Conservation (phyloP, 2,329 filamentous ascomycete species). For the Septoria petroselini region DNA sequence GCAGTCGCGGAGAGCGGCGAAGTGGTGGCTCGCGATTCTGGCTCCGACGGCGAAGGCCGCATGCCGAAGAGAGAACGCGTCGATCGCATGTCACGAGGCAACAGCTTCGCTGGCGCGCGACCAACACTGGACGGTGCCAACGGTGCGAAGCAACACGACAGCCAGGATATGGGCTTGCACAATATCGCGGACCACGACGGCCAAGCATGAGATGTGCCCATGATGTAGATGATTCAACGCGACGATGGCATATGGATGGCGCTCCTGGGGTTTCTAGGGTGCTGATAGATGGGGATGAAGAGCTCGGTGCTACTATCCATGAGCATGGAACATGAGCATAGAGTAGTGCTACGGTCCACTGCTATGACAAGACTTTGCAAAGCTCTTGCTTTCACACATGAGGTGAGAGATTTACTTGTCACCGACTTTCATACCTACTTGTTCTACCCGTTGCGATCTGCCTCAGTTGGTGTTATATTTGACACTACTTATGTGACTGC, state of each 20-base stretch:
- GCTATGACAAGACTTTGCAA: no score
- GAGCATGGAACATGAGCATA: no score
- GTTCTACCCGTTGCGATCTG: no score
- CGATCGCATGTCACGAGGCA: constrained; percentile 47
- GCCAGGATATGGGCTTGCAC: constrained; percentile 58
- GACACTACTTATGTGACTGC: constrained; percentile 25
- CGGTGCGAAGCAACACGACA: constrained; percentile 18
- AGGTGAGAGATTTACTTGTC: no score
- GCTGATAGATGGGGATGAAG: background rate
- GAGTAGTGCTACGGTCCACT: no score
- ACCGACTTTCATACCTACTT: no score
- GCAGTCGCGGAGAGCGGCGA: constrained; percentile 56
- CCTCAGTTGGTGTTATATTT: constrained; percentile 49
- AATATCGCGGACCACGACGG: constrained; percentile 28
- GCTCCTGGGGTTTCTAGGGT: background rate
- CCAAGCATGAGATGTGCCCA: constrained; percentile 4
- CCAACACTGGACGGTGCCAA: constrained; percentile 17
- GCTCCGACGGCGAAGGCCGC: constrained; percentile 31
- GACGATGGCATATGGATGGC: constrained; percentile 1
- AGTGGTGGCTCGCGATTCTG: constrained; percentile 51
- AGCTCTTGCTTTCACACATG: no score
- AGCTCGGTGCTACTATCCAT: no score
- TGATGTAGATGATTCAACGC: constrained; percentile 10
- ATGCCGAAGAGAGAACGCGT: constrained; percentile 24
- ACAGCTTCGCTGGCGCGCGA: constrained; percentile 20